Evolutionary conservation across 805 yeast species (phyloP), one percentile per base, ranked within the genome.

Genomic region (Wickerhamomyces subpelliculosus): DNA sequence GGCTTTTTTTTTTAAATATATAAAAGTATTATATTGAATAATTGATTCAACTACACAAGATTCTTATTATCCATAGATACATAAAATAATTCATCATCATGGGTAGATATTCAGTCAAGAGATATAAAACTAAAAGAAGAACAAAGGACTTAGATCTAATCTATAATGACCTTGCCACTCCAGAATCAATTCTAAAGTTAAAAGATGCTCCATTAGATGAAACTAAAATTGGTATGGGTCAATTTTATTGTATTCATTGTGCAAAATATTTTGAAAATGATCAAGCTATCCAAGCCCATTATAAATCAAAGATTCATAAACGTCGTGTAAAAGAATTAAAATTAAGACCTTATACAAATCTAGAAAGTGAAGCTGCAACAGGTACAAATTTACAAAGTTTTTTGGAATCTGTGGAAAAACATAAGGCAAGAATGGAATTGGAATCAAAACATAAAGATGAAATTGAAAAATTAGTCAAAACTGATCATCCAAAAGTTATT

Each of bases 181-280:
- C 73, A 28, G 83, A 79, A 27, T 64, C 80, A n/a, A 80, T 87
- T 39, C 60, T 70, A 39, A 65, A 70, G 30, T 68, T 88, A 40
- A 73, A 84, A 56, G 80, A 84, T 57, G 97, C 90, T 61, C 84
- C 86, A 5, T 60, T 84, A 40, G 96, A 90, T 60, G 97, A 90
- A 63, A 76, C 79, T 32, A 81, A 82, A 55, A 89, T 97, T 1
- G 99, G 99, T 2, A 65, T 93, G 47, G 99, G 96, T 13, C 97
- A 93, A 62, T 82, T 76, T 61, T 93, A 86, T 61, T 93, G 97
- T 62, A 72, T 93, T 38, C 95, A 88, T 46, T 93, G 99, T 69
- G 94, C 95, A 35, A 84, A 82, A 57, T 87, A 93, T 61, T 87
- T 78, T 54, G 96, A 89, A 57, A 79, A 80, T 40, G 87, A 83